Evolutionary conservation across 305 asterid genomes (phyloP).

Genomic region (Solanum hybrid): DNA sequence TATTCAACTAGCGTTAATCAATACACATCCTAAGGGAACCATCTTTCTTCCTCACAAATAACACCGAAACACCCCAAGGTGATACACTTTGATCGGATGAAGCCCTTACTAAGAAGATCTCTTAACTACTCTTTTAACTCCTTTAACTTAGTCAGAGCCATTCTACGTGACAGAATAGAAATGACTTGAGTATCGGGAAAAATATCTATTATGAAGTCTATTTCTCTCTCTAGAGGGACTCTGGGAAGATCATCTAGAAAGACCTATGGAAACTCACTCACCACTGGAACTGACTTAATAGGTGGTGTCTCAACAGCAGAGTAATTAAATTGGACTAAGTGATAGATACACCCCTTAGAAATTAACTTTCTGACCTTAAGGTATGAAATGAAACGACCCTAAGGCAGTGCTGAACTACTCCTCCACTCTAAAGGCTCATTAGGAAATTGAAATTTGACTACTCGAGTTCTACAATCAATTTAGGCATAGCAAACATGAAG

Average conservation of each 20-base stretch:
- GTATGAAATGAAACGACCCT: too few relatives aligned
- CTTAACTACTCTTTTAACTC: neutral
- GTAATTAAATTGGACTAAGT: neutral
- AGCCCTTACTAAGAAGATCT: neutral
- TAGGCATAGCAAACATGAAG: neutral
- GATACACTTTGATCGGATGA: neutral
- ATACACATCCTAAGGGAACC: neutral
- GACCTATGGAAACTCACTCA: neutral
- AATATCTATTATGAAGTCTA: neutral
- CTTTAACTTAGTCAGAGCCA: neutral
- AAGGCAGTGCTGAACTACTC: neutral
- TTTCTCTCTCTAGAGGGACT: neutral
- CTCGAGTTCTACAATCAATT: neutral
- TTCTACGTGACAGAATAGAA: too few relatives aligned
- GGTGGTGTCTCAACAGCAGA: neutral
- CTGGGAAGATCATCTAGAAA: neutral
- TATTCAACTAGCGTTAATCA: neutral
- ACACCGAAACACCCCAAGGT: neutral
- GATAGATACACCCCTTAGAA: neutral
- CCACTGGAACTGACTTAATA: neutral
- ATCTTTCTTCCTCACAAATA: neutral
- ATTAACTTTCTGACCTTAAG: neutral
- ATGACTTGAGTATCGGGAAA: neutral
- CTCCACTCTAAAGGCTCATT: neutral
- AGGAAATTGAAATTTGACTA: neutral